A percentile compares a stretch with the other conserved stretches of the same genome.
Conservation (phyloP, 2,329 filamentous ascomycete species). For the Sclerotinia glacialis region DNA sequence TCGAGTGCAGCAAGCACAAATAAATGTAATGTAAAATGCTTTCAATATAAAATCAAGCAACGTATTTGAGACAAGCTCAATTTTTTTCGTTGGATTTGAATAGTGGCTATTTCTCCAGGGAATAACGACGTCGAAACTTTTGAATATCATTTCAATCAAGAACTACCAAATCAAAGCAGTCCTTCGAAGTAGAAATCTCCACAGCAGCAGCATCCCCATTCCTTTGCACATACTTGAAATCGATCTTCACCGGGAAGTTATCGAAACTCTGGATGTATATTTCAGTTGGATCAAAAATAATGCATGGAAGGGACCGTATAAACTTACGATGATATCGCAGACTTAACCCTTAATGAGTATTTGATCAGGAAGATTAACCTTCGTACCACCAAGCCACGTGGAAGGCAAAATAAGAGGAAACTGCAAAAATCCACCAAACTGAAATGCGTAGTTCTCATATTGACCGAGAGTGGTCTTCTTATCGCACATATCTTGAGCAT, state of each 20-base stretch:
- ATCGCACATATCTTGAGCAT: neutral
- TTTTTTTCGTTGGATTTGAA: neutral
- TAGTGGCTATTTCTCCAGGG: neutral
- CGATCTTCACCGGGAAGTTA: neutral
- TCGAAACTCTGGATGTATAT: neutral
- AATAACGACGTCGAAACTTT: neutral
- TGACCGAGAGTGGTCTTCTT: neutral
- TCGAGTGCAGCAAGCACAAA: neutral
- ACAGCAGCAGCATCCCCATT: no score
- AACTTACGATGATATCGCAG: neutral
- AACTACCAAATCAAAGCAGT: neutral
- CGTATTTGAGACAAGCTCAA: neutral
- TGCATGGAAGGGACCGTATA: neutral
- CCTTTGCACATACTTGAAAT: neutral
- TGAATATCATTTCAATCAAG: neutral
- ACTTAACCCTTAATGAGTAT: neutral
- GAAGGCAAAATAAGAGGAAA: slow-evolving; percentile 15
- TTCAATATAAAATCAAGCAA: neutral
- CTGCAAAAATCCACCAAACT: neutral
- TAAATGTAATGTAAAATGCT: neutral
- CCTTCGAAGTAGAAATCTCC: neutral
- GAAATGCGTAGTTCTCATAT: neutral
- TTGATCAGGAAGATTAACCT: neutral
- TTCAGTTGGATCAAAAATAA: neutral
- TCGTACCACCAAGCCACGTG: neutral